phyloP scores from a whole-genome alignment of 345 rosid genomes.

The Citrus mangshanensis region DNA sequence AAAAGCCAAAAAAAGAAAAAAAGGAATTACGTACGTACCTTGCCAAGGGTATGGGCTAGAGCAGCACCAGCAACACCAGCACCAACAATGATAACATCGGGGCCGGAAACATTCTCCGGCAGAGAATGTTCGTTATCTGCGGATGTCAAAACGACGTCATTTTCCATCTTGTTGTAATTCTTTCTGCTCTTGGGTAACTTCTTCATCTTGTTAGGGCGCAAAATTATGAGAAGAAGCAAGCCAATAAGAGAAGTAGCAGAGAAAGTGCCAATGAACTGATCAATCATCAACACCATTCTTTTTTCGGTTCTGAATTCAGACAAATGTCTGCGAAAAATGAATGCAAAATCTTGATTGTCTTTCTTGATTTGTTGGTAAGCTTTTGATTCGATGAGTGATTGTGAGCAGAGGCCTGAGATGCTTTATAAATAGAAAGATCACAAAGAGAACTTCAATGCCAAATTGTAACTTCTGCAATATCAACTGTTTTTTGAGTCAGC shows the following conservation, averaged over 20 bases:
- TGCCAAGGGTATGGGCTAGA: conserved; percentile 54
- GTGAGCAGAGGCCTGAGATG: background rate
- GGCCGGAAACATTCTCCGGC: conserved; percentile 12
- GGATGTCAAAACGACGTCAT: background rate
- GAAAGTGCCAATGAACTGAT: conserved; percentile 22
- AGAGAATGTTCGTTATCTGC: background rate
- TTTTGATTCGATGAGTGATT: background rate
- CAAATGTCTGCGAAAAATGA: background rate
- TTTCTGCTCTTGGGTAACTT: background rate
- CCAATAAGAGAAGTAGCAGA: conserved; percentile 28
- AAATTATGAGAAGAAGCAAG: conserved; percentile 17
- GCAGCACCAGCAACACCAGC: conserved; percentile 60
- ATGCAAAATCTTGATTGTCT: background rate
- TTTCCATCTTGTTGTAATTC: background rate
- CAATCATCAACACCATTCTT: conserved; percentile 7
- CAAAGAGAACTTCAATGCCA: too few species aligned
- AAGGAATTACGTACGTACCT: conserved; percentile 19
- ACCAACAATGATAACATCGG: conserved; percentile 40
- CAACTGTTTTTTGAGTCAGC: background rate
- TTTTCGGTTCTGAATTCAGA: background rate
- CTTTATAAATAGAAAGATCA: too few species aligned
- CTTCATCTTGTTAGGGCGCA: conserved; percentile 15
- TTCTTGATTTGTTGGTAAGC: background rate
- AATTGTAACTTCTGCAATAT: background rate
- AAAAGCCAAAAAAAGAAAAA: background rate